Conservation (phyloP, 1,139 yeast species). For the Blastobotrys aristatus region DNA sequence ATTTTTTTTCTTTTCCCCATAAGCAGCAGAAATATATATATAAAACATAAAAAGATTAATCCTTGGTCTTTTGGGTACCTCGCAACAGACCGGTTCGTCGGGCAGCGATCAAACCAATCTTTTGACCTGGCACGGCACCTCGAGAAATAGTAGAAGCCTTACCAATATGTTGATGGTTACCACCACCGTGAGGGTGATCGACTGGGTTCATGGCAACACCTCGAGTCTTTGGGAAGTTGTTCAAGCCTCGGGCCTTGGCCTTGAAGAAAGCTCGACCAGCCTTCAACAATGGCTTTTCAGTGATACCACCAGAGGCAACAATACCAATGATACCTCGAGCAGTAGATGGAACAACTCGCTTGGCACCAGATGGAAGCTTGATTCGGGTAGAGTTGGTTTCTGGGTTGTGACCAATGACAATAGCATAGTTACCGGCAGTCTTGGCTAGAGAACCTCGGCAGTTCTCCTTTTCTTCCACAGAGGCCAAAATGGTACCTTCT, state of each 20-base stretch:
- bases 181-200: slow-evolving; percentile 99
- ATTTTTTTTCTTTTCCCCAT: not conserved
- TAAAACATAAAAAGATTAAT: slow-evolving; percentile 37
- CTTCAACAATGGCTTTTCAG: slow-evolving; percentile 98
- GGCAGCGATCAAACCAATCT: slow-evolving; percentile 99
- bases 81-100: slow-evolving; percentile 99
- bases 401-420: slow-evolving; percentile 98
- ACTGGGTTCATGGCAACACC: slow-evolving; percentile 99
- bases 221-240: slow-evolving; percentile 99
- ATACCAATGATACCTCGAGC: slow-evolving; percentile 99
- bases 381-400: slow-evolving; percentile 99
- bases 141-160: slow-evolving; percentile 99
- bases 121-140: slow-evolving; percentile 99
- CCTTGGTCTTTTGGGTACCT: slow-evolving; percentile 99
- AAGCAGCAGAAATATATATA: not conserved
- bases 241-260: slow-evolving; percentile 90
- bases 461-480: slow-evolving; percentile 98
- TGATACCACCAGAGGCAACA: slow-evolving; percentile 99
- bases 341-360: slow-evolving; percentile 89
- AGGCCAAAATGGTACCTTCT: slow-evolving; percentile 98
- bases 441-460: slow-evolving; percentile 99
- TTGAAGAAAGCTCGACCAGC: slow-evolving; percentile 99
- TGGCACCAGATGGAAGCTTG: slow-evolving; percentile 98
- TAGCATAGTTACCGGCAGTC: slow-evolving; percentile 99
- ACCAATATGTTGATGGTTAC: slow-evolving; percentile 99